These are phyloP conservation scores for Kwoniella bestiolae DNA, from an alignment of 768 basidiomycete genomes.

Conservation along the genomic window DNA sequence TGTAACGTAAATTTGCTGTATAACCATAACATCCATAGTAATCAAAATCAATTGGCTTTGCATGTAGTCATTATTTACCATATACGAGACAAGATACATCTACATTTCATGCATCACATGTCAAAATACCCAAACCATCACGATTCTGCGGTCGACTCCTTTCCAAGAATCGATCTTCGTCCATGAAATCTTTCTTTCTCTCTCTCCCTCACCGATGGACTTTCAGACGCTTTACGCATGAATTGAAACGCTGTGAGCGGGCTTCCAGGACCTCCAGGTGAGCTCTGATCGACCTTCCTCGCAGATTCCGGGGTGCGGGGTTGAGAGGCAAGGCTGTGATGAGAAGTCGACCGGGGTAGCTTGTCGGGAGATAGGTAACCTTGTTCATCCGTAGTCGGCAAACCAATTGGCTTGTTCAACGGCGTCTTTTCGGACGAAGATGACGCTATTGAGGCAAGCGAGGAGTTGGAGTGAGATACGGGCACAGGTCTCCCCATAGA, in stretches of 20 bases:
- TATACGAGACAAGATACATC: neutral
- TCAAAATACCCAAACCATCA: neutral
- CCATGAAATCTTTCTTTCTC: conserved; percentile 40
- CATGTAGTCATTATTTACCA: conserved; percentile 9
- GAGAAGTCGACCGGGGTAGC: neutral
- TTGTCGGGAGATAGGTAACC: conserved; percentile 3
- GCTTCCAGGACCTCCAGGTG: conserved; percentile 1
- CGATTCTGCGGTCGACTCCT: conserved; percentile 4
- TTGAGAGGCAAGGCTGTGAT: neutral
- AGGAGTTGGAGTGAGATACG: neutral
- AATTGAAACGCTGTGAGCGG: conserved; percentile 76
- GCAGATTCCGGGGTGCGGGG: neutral
- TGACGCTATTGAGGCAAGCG: neutral
- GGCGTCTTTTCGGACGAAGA: neutral
- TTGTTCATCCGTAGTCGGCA: neutral
- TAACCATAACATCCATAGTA: neutral
- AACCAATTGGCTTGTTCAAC: neutral
- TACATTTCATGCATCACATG: neutral
- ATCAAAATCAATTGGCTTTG: conserved; percentile 1
- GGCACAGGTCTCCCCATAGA: conserved; percentile 1
- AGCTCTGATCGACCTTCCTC: neutral
- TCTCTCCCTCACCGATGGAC: conserved; percentile 39
- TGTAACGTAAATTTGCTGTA: conserved; percentile 3
- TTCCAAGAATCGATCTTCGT: conserved; percentile 34
- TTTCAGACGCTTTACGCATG: conserved; percentile 68